phyloP scores from a whole-genome alignment of 805 yeast genomes.

The Candida maesae region DNA sequence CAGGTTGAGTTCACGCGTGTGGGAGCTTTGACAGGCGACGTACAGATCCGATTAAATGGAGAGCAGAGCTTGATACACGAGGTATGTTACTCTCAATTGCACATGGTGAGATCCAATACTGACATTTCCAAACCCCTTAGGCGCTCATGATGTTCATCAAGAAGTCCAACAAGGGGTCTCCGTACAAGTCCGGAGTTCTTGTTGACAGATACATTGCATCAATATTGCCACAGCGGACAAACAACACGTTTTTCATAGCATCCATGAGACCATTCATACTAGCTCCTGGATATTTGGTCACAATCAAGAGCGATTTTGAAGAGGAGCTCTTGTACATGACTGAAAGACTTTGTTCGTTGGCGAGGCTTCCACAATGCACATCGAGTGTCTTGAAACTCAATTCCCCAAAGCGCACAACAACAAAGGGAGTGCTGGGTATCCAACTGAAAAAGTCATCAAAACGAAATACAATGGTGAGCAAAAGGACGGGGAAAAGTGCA shows the following conservation, averaged over 20 bases:
- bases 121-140: conserved; percentile 1
- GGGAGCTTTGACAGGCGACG: conserved; percentile 9
- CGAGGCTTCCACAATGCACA: not conserved
- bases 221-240: not conserved
- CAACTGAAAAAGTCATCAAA: too few species aligned
- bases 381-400: too few species aligned
- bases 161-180: conserved; percentile 1
- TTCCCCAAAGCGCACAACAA: too few species aligned
- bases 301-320: not conserved
- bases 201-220: conserved; percentile 7
- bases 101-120: not conserved
- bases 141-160: not conserved
- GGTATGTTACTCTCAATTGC: conserved; percentile 1
- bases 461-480: too few species aligned
- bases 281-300: conserved; percentile 3
- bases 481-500: too few species aligned
- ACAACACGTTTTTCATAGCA: not conserved
- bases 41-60: conserved; percentile 4
- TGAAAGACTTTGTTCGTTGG: not conserved
- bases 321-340: not conserved
- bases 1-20: conserved; percentile 3
- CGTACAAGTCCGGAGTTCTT: not conserved
- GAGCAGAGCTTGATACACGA: not conserved
- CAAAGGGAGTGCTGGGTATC: too few species aligned
- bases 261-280: conserved; percentile 6